Evolutionary conservation across 2,329 filamentous ascomycete species (phyloP).

Genomic region (Phyllosticta capitalensis): DNA sequence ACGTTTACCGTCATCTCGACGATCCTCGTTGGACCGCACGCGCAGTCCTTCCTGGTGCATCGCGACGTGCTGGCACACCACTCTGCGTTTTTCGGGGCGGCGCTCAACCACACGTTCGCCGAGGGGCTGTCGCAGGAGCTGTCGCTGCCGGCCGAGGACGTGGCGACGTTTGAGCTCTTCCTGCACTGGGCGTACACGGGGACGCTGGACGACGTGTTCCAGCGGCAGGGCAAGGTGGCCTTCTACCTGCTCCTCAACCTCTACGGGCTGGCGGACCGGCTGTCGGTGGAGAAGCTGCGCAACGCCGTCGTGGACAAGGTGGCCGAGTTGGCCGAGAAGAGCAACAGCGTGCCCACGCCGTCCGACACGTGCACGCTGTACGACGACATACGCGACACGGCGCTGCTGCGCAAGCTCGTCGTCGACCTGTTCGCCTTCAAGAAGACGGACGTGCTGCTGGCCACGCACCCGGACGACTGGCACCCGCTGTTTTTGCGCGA

Average conservation of each 20-base stretch:
- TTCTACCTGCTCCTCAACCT: slow-evolving; percentile 42
- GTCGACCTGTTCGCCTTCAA: slow-evolving; percentile 45
- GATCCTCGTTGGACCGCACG: slow-evolving; percentile 31
- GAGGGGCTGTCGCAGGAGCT: slow-evolving; percentile 36
- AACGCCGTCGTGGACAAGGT: slow-evolving; percentile 37
- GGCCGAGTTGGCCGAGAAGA: slow-evolving; percentile 35
- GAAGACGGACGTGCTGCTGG: slow-evolving; percentile 40
- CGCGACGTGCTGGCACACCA: slow-evolving; percentile 37
- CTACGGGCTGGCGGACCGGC: slow-evolving; percentile 37
- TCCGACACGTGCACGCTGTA: slow-evolving; percentile 40
- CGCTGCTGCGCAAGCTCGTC: slow-evolving; percentile 33
- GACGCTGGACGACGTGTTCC: slow-evolving; percentile 27
- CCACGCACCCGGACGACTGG: slow-evolving; percentile 38
- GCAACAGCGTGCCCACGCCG: slow-evolving; percentile 42
- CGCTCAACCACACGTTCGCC: slow-evolving; percentile 38
- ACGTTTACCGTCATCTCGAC: slow-evolving; percentile 29
- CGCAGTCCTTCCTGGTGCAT: slow-evolving; percentile 37
- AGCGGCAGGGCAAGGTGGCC: slow-evolving; percentile 37
- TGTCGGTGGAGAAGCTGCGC: slow-evolving; percentile 36
- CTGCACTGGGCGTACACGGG: slow-evolving; percentile 43
- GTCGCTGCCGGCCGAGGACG: slow-evolving; percentile 34
- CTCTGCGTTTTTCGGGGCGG: slow-evolving; percentile 43
- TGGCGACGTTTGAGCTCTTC: slow-evolving; percentile 41
- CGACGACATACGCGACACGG: slow-evolving; percentile 30
- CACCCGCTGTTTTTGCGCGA: slow-evolving; percentile 40